phyloP scores from a whole-genome alignment of 495 filamentous ascomycete species.

The Penicillium atrosanguineum region DNA sequence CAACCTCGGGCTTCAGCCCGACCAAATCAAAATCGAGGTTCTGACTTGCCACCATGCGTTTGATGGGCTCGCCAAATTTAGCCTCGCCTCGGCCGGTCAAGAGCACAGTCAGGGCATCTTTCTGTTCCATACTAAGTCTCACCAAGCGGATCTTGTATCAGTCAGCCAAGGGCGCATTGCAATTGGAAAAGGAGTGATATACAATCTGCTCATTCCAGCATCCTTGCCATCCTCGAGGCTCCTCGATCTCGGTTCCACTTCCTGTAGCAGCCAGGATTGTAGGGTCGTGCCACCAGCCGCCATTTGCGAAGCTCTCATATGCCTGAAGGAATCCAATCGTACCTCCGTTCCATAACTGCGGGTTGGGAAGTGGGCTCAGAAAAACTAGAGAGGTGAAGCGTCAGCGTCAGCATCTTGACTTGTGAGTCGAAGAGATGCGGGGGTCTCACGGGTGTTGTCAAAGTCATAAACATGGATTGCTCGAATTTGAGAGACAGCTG shows the following conservation, averaged over 20 bases:
- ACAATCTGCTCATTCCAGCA: slow-evolving; percentile 98
- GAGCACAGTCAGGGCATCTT: slow-evolving; percentile 81
- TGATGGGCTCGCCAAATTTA: slow-evolving; percentile 74
- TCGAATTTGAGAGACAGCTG: slow-evolving; percentile 66
- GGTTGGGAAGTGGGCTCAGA: slow-evolving; percentile 82
- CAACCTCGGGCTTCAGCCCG: slow-evolving; percentile 80
- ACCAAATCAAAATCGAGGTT: slow-evolving; percentile 84
- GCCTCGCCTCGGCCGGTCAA: slow-evolving; percentile 83
- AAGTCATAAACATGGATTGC: slow-evolving; percentile 96
- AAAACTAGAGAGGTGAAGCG: slow-evolving; percentile 60
- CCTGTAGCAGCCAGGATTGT: slow-evolving; percentile 84
- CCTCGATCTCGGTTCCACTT: slow-evolving; percentile 78
- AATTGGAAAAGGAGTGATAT: slow-evolving; percentile 12
- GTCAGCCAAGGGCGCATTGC: slow-evolving; percentile 25
- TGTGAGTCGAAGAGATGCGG: not conserved
- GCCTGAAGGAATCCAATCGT: slow-evolving; percentile 74
- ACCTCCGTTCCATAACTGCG: slow-evolving; percentile 75
- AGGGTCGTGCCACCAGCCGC: slow-evolving; percentile 97
- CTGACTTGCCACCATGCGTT: slow-evolving; percentile 76
- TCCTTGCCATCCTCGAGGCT: slow-evolving; percentile 78
- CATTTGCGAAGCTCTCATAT: slow-evolving; percentile 73
- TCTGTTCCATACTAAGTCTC: slow-evolving; percentile 76
- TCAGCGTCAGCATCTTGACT: slow-evolving; percentile 8
- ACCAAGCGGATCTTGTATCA: slow-evolving; percentile 66
- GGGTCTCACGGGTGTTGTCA: slow-evolving; percentile 82